Evolutionary conservation across 2,329 filamentous ascomycete species (phyloP).

Genomic region (Stromatinia cepivora): DNA sequence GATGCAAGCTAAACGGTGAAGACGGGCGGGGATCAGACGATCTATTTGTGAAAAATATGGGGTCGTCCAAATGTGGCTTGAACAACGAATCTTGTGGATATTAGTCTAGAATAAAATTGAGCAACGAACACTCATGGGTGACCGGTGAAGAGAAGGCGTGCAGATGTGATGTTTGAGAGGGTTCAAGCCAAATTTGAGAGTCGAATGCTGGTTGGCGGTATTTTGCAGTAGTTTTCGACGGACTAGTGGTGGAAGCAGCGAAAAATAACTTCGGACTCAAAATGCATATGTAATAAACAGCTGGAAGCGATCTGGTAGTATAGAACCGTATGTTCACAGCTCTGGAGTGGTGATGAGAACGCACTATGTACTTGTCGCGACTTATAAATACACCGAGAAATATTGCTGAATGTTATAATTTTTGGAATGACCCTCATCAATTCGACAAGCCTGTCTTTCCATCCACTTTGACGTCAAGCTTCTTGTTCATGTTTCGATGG

Average conservation of each 20-base stretch:
- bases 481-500: background rate
- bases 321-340: background rate
- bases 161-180: background rate
- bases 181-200: background rate
- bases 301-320: background rate
- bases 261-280: background rate
- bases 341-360: background rate
- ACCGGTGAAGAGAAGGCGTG: background rate
- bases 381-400: background rate
- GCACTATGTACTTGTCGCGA: background rate
- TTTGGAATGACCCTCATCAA: background rate
- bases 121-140: background rate
- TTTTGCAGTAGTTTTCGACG: background rate
- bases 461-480: background rate
- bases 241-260: background rate
- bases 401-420: background rate
- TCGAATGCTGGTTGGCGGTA: too few relatives aligned
- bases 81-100: background rate
- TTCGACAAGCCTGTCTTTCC: rapidly evolving
- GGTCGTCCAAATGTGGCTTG: background rate
- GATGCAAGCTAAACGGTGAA: background rate
- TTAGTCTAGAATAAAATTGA: background rate
- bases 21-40: background rate
- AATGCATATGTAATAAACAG: background rate
- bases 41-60: background rate